These are phyloP conservation scores for Nepenthes gracilis DNA, from an alignment of 148 eudicot species.

Conservation along the genomic window DNA sequence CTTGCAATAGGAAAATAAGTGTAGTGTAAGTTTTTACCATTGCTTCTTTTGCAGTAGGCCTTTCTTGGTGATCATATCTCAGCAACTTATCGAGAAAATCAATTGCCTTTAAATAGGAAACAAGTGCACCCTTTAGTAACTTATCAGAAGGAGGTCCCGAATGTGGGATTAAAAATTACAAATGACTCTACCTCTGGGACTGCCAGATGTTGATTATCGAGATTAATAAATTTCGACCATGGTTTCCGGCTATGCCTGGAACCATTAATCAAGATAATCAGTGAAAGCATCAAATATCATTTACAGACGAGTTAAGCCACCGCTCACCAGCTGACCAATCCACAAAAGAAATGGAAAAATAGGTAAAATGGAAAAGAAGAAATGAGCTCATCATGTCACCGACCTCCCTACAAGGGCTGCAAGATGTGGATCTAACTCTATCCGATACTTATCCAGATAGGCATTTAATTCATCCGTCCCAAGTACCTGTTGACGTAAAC, in stretches of 20 bases:
- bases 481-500: constrained; percentile 35
- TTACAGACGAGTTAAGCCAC: not conserved
- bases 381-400: constrained; percentile 1
- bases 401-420: constrained; percentile 84
- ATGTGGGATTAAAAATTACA: not conserved
- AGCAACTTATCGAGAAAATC: constrained; percentile 88
- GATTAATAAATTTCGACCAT: constrained; percentile 74
- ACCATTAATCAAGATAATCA: constrained; percentile 1
- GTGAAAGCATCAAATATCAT: not conserved
- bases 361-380: not conserved
- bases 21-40: constrained; percentile 35
- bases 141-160: not conserved
- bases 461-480: constrained; percentile 76
- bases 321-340: not conserved
- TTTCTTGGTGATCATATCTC: constrained; percentile 83
- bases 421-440: constrained; percentile 78
- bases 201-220: constrained; percentile 83
- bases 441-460: constrained; percentile 60
- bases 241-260: constrained; percentile 79
- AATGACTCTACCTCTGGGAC: constrained; percentile 56
- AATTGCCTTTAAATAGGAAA: constrained; percentile 43
- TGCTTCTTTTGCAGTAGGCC: constrained; percentile 95
- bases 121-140: constrained; percentile 3
- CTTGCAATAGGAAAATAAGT: not conserved
- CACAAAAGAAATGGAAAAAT: not conserved